A percentile compares a stretch with the other conserved stretches of the same genome.
phyloP scores from a whole-genome alignment of 495 filamentous ascomycete species.

The Aspergillus cavernicola region DNA sequence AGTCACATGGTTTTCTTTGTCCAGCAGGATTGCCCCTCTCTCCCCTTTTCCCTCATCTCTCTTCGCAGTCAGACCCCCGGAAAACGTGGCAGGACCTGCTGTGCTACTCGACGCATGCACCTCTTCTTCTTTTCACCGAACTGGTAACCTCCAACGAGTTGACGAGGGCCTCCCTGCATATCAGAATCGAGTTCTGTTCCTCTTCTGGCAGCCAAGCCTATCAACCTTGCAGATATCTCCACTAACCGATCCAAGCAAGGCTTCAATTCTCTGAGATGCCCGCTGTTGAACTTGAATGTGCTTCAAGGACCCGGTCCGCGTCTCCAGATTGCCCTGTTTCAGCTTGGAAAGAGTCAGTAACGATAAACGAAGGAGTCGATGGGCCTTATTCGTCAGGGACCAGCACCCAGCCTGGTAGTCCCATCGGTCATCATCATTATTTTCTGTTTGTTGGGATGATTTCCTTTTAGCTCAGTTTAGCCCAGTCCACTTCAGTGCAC shows the following conservation, averaged over 20 bases:
- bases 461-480: constrained; percentile 7
- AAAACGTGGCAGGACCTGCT: constrained; percentile 1
- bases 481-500: neutral
- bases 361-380: too few relatives aligned
- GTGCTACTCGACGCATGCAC: constrained; percentile 7
- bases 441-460: neutral
- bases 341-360: neutral
- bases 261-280: neutral
- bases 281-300: neutral
- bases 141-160: neutral
- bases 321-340: constrained; percentile 12
- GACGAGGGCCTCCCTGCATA: too few relatives aligned
- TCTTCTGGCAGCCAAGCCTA: neutral
- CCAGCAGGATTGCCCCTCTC: neutral
- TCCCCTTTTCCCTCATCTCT: too few relatives aligned
- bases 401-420: too few relatives aligned
- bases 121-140: neutral
- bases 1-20: neutral
- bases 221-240: neutral
- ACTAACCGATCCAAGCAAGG: constrained; percentile 9
- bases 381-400: too few relatives aligned
- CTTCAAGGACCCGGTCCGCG: constrained; percentile 11
- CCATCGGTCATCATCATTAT: too few relatives aligned
- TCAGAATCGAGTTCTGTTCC: neutral
- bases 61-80: constrained; percentile 3